These are phyloP conservation scores for Boletus vinaceobasis DNA, from an alignment of 768 basidiomycete genomes.

Conservation along the genomic window DNA sequence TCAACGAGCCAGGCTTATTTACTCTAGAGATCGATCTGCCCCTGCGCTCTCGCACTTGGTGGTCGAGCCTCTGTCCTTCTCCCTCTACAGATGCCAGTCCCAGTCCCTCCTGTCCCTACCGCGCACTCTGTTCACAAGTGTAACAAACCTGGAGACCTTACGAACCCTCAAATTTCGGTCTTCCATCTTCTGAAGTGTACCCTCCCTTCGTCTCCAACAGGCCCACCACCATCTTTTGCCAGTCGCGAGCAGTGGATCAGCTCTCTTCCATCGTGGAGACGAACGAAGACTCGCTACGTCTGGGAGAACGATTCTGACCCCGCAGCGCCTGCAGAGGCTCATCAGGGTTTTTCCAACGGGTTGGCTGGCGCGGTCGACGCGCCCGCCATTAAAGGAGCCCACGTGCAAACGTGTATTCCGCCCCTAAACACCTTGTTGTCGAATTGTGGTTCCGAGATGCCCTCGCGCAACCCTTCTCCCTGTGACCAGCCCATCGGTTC, in stretches of 20 bases:
- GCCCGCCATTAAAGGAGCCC: conserved; percentile 79
- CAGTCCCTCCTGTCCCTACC: conserved; percentile 60
- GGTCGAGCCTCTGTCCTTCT: conserved; percentile 38
- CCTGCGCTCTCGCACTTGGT: conserved; percentile 44
- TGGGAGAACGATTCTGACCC: conserved; percentile 53
- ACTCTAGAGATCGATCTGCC: conserved; percentile 44
- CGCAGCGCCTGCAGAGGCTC: conserved; percentile 10
- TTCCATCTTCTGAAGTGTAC: conserved; percentile 55
- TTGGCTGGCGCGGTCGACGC: conserved; percentile 77
- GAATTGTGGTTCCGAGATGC: conserved; percentile 13
- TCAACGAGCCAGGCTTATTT: conserved; percentile 37
- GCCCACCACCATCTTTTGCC: conserved; percentile 61
- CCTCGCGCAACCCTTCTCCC: conserved; percentile 21
- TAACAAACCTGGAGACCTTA: conserved; percentile 40
- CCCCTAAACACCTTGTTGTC: conserved; percentile 44
- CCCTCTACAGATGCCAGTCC: conserved; percentile 79
- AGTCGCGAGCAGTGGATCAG: conserved; percentile 72
- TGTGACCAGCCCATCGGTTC: conserved; percentile 24
- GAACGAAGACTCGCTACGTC: conserved; percentile 61
- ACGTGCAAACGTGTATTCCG: conserved; percentile 83
- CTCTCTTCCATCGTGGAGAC: conserved; percentile 69
- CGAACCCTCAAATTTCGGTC: conserved; percentile 38
- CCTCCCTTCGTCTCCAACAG: conserved; percentile 56
- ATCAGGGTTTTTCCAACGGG: conserved; percentile 68
- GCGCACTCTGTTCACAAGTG: conserved; percentile 68